A percentile compares a stretch with the other conserved stretches of the same genome.
phyloP scores from a whole-genome alignment of 305 asterid species.

The Coffea humblotiana region DNA sequence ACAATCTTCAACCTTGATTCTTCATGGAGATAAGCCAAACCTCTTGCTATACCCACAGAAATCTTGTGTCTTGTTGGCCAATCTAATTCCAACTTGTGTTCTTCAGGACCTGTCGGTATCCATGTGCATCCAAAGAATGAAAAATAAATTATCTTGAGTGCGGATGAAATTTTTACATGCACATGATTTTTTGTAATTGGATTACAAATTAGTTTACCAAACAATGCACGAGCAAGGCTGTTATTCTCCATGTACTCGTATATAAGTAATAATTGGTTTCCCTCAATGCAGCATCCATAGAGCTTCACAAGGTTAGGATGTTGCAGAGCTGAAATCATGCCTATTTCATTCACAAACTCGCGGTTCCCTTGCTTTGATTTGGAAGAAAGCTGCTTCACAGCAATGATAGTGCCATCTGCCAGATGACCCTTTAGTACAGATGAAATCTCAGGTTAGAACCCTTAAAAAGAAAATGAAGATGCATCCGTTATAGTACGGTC shows the following conservation, averaged over 20 bases:
- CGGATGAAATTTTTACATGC: background rate
- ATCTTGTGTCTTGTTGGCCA: slow-evolving; percentile 51
- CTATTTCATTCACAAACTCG: slow-evolving; percentile 41
- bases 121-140: too few relatives aligned
- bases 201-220: slow-evolving; percentile 15
- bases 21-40: slow-evolving; percentile 56
- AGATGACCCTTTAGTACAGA: slow-evolving; percentile 28
- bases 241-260: slow-evolving; percentile 57
- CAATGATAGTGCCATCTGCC: slow-evolving; percentile 36
- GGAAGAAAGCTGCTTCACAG: slow-evolving; percentile 44
- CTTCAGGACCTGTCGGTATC: slow-evolving; percentile 29
- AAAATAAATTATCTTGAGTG: background rate
- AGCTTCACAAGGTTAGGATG: slow-evolving; percentile 57
- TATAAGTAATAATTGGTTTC: slow-evolving; percentile 45
- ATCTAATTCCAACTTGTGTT: slow-evolving; percentile 35
- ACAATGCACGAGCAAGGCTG: slow-evolving; percentile 49
- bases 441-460: background rate
- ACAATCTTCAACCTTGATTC: slow-evolving; percentile 50
- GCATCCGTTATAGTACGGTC: background rate
- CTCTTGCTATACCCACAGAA: slow-evolving; percentile 50
- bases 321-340: slow-evolving; percentile 44
- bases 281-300: slow-evolving; percentile 53
- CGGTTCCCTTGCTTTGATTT: slow-evolving; percentile 47
- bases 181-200: too few relatives aligned
- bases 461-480: background rate